Percentiles rank a stretch among this genome's conserved stretches.
phyloP scores from a whole-genome alignment of 2,329 filamentous ascomycete genomes.

The Eutypa lata region DNA sequence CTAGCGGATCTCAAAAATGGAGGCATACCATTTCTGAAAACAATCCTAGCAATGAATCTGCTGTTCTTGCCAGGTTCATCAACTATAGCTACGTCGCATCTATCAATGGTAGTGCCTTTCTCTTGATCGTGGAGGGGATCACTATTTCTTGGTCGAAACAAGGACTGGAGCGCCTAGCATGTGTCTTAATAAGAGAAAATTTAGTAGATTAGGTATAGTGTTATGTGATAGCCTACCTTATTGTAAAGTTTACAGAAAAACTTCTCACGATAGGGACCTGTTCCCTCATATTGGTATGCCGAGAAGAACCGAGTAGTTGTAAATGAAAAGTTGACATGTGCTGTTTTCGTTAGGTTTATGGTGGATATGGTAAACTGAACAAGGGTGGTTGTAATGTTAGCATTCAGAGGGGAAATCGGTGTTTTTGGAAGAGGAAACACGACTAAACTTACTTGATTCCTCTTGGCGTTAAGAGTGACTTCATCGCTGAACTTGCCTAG shows the following conservation, averaged over 20 bases:
- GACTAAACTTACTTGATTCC: constrained; percentile 54
- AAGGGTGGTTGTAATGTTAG: constrained; percentile 5
- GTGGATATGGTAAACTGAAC: constrained; percentile 68
- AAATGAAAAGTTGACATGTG: constrained; percentile 71
- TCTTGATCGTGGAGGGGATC: constrained; percentile 58
- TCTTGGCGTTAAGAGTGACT: constrained; percentile 70
- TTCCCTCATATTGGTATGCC: constrained; percentile 63
- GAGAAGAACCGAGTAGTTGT: constrained; percentile 68
- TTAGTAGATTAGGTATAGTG: neutral
- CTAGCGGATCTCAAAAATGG: neutral
- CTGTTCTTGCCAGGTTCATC: constrained; percentile 70
- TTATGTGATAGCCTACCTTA: constrained; percentile 43
- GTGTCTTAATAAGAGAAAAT: constrained; percentile 1
- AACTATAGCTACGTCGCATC: constrained; percentile 71
- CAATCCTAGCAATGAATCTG: constrained; percentile 69
- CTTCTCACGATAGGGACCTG: constrained; percentile 47
- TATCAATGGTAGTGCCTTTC: constrained; percentile 67
- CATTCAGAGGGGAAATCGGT: neutral
- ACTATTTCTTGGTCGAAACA: constrained; percentile 66
- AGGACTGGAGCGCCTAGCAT: constrained; percentile 61
- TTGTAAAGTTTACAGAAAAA: constrained; percentile 77
- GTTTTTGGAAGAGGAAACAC: constrained; percentile 6
- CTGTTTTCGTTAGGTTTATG: constrained; percentile 76
- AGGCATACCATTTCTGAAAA: constrained; percentile 64
- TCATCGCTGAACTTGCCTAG: constrained; percentile 78